Evolutionary conservation across 1,284 basidiomycete genomes (phyloP), one percentile per base, ranked within the genome.

Genomic region (Marasmius tenuissimus): DNA sequence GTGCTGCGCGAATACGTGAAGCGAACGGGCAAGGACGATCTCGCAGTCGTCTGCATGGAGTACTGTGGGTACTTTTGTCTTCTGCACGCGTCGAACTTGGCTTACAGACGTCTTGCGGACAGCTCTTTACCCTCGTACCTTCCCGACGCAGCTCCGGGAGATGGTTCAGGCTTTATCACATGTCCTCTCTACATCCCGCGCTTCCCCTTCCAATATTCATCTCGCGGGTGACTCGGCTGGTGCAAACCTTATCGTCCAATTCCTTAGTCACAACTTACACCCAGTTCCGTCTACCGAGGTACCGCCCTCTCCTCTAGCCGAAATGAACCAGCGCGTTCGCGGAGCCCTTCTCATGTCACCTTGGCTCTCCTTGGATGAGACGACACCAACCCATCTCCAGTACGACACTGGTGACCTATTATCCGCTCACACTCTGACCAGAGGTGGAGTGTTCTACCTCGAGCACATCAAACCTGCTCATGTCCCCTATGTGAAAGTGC

Each of bases 141-240:
- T 78, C 67, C 78, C 77, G 4, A 75, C 73, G 1, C 78, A 72
- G 42, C 70, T 79, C 20, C 38, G 67, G 65, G 7, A 77, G 79
- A 67, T 70, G 72, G 3, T 63, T 66, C 2, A 58, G 68, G 76
- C 73, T 0, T 49, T 79, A 14, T 67, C 76, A 12, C 73, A 78
- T 64, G 66, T 81, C 10, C 54, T 78, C 11, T 66, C 64, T 5
- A 77, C 78, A 0, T 75, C 82, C 40, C 65, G 73, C 9, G 14
- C n/a, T 14, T 18, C 27, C 4, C 79, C 81, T 8, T 64, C 73
- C 20, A 79, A 87, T 66, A 79, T 89, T 55, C 72, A 83, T 45
- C 61, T 89, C 18, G 74, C 72, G 1, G 86, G 87, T 27, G 87
- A 89, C 67, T 79, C 78, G 2, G 78, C 77, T 4, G 78, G 79